Evolutionary conservation across 1,284 basidiomycete species (phyloP).

Genomic region (Malassezia japonica): DNA sequence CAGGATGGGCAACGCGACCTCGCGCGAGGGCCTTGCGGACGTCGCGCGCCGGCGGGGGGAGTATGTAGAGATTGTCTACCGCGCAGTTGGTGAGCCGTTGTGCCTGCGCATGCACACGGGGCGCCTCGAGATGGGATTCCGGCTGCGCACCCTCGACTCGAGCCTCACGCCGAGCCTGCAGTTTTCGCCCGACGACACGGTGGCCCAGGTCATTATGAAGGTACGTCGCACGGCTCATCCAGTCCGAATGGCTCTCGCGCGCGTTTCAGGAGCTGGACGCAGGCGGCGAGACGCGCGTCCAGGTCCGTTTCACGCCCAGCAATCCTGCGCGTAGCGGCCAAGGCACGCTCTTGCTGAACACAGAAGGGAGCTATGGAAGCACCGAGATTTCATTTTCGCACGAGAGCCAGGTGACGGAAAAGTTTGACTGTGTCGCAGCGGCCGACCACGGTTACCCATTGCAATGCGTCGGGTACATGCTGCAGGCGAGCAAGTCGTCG

Average conservation of each 20-base stretch:
- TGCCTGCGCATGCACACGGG: slow-evolving; percentile 1
- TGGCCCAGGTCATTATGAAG: slow-evolving; percentile 14
- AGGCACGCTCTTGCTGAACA: neutral
- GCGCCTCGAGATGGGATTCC: slow-evolving; percentile 1
- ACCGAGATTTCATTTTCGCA: slow-evolving; percentile 13
- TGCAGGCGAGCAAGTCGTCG: slow-evolving; percentile 26
- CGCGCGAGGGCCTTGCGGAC: neutral
- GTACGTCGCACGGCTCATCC: neutral
- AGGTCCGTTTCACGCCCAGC: neutral
- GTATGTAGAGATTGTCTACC: slow-evolving; percentile 7
- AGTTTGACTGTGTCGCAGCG: slow-evolving; percentile 4
- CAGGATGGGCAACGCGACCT: neutral
- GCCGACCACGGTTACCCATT: slow-evolving; percentile 2
- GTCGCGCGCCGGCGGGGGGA: neutral
- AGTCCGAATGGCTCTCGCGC: slow-evolving; percentile 5
- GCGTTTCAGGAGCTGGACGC: slow-evolving; percentile 7
- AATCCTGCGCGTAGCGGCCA: neutral
- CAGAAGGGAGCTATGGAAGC: slow-evolving; percentile 8
- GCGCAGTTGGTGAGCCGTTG: slow-evolving; percentile 9
- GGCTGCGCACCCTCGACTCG: slow-evolving; percentile 14
- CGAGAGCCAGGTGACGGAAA: slow-evolving; percentile 7
- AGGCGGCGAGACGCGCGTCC: slow-evolving; percentile 4
- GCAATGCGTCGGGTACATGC: slow-evolving; percentile 15
- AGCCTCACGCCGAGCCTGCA: neutral
- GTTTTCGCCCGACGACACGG: neutral